Evolutionary conservation across 352 stramenopile species (phyloP).

Genomic region (Pythium dissimile): DNA sequence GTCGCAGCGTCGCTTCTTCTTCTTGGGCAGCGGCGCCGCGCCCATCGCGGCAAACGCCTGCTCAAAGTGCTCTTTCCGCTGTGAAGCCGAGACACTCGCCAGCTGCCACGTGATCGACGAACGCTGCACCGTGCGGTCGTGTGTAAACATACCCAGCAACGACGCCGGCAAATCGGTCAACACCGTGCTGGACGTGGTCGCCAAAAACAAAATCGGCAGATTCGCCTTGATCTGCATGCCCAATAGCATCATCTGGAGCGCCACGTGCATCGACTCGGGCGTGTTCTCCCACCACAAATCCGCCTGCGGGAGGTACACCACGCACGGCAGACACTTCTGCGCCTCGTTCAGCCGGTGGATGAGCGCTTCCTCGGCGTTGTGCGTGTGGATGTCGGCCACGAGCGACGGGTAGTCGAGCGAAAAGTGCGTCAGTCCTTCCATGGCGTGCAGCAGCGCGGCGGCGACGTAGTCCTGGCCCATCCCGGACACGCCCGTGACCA

Average conservation of each 20-base stretch:
- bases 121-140: conserved; percentile 34
- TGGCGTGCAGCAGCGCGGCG: conserved; percentile 54
- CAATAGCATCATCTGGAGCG: conserved; percentile 81
- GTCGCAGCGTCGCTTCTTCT: conserved; percentile 9
- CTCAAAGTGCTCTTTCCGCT: conserved; percentile 52
- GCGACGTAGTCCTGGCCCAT: conserved; percentile 80
- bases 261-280: conserved; percentile 64
- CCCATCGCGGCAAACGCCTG: conserved; percentile 55
- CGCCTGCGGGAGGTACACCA: conserved; percentile 74
- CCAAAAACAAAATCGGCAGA: conserved; percentile 76
- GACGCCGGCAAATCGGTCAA: conserved; percentile 37
- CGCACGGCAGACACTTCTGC: conserved; percentile 71
- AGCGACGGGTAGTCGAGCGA: conserved; percentile 80
- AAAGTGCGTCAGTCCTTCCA: conserved; percentile 77
- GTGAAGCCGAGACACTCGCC: conserved; percentile 21
- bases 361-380: conserved; percentile 73
- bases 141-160: conserved; percentile 56
- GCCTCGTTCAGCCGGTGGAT: conserved; percentile 67
- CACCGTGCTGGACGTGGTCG: conserved; percentile 43
- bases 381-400: conserved; percentile 61
- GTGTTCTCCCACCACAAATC: conserved; percentile 79
- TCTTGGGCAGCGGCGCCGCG: conserved; percentile 35
- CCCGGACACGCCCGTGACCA: conserved; percentile 51
- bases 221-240: conserved; percentile 65
- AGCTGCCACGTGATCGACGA: conserved; percentile 51